Conservation (phyloP, 106 monocot genomes). For the Phalaenopsis aphrodite region DNA sequence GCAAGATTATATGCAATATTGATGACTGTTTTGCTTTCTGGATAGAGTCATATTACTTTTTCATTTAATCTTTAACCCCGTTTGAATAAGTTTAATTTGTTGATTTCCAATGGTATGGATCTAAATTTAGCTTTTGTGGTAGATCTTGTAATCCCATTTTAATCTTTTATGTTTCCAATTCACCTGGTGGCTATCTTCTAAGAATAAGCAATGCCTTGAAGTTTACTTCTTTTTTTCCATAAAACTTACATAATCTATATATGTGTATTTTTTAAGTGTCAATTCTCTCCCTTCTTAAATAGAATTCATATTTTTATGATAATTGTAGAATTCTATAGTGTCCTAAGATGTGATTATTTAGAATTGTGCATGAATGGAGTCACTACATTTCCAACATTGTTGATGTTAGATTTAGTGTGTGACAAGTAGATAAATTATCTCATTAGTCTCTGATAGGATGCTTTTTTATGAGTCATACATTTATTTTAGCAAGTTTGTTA, state of each 20-base stretch:
- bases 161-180: not conserved
- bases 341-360: not conserved
- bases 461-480: not conserved
- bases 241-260: not conserved
- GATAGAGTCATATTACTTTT: not conserved
- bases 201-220: not conserved
- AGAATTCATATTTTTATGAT: not conserved
- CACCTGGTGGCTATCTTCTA: too few relatives aligned
- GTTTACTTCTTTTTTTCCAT: not conserved
- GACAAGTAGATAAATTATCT: too few relatives aligned
- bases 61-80: not conserved
- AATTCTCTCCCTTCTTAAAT: not conserved
- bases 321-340: too few relatives aligned
- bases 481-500: not conserved
- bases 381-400: too few relatives aligned
- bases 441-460: too few relatives aligned
- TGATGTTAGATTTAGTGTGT: too few relatives aligned
- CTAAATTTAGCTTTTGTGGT: not conserved
- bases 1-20: not conserved
- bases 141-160: not conserved
- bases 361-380: not conserved
- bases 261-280: not conserved
- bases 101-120: not conserved
- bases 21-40: not conserved
- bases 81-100: not conserved